Conservation (phyloP, 768 basidiomycete genomes). For the Gloeopeniophorella convolvens region DNA sequence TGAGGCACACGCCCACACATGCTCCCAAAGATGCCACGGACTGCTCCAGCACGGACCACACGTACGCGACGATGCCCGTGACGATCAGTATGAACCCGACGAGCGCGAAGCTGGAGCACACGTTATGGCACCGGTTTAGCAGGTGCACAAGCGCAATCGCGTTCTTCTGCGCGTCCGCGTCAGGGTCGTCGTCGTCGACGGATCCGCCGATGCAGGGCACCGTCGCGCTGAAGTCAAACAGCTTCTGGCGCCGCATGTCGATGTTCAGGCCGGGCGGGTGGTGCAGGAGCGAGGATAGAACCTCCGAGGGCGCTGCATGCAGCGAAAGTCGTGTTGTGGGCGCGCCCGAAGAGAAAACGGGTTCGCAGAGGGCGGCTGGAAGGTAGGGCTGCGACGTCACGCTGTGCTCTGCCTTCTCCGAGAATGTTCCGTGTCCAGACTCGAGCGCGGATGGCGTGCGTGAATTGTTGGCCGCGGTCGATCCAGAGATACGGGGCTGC, state of each 20-base stretch:
- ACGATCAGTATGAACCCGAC: conserved; percentile 6
- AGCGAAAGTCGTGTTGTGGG: neutral
- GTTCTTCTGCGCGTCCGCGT: neutral
- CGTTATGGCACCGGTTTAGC: conserved; percentile 3
- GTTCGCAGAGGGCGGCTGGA: neutral
- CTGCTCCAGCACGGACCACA: conserved; percentile 5
- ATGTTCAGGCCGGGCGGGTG: neutral
- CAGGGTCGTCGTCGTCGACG: neutral
- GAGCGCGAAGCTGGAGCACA: conserved; percentile 6
- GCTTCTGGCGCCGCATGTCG: conserved; percentile 1
- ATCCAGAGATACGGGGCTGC: neutral
- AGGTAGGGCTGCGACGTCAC: neutral
- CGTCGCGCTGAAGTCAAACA: neutral
- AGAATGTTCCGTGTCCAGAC: conserved; percentile 1
- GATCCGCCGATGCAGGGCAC: neutral
- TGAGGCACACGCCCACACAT: conserved; percentile 8
- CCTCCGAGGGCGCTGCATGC: neutral
- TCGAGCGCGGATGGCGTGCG: conserved; percentile 3
- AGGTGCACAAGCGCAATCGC: neutral
- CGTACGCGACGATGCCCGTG: neutral
- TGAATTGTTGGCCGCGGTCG: neutral
- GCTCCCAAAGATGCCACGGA: conserved; percentile 10
- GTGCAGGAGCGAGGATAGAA: neutral
- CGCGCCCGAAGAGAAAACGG: neutral
- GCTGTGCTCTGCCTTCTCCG: neutral